Conservation (phyloP, 305 asterid species). For the Solanum chacoense region DNA sequence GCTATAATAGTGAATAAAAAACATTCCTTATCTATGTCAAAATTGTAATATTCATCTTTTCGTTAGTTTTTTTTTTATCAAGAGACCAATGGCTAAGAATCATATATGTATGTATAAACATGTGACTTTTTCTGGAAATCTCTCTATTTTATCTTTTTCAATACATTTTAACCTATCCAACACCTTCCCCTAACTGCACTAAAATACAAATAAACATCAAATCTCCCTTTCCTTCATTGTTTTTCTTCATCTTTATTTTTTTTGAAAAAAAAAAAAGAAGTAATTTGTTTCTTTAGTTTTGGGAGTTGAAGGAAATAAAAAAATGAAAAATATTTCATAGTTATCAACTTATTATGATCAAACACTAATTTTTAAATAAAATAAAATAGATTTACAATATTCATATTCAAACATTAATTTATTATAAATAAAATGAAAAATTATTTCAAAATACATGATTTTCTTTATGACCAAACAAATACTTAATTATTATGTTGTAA, state of each 20-base stretch:
- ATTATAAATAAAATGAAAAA: no score
- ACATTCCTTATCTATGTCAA: not conserved
- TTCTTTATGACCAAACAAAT: not conserved
- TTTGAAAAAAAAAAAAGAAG: fast-evolving
- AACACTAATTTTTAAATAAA: no score
- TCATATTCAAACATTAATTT: not conserved
- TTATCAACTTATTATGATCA: not conserved
- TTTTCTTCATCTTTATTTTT: not conserved
- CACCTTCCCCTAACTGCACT: not conserved
- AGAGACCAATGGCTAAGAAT: no score
- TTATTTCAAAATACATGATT: not conserved
- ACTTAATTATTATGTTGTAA: not conserved
- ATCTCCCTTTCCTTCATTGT: not conserved
- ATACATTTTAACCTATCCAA: not conserved
- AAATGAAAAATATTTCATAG: not conserved
- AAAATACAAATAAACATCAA: not conserved
- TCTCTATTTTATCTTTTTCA: not conserved
- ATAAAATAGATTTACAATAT: no score
- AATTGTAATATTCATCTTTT: not conserved
- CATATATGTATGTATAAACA: not conserved
- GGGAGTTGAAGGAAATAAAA: not conserved
- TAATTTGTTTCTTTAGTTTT: not conserved
- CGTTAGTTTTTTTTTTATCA: not conserved
- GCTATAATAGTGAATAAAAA: not conserved
- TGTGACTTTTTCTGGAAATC: not conserved